Base-by-base conservation (phyloP, 2,329 filamentous ascomycete genomes). In the Penicillium sp. region DNA sequence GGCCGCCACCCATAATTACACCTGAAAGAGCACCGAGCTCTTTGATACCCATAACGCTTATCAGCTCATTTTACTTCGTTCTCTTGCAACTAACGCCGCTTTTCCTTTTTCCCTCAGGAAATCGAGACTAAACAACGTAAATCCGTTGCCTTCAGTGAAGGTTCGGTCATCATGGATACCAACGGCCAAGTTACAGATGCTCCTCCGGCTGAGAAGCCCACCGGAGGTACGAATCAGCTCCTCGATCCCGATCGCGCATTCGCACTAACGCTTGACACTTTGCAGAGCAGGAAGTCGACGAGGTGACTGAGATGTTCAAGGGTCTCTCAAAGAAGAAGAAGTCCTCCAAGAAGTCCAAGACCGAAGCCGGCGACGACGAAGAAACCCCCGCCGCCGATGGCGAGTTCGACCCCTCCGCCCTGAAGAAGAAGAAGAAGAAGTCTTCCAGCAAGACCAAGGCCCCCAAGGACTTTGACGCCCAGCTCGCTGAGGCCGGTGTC, bases 121-220 rank as follows among this genome's bases (percentile, higher is more conserved):
- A 72, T 76, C 60, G 64, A 74, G 58, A 66, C 74, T 36, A 92
- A 90, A 76, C 86, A 88, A 70, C 89, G 92, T 79, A 96, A 97
- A 80, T 95, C 91, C 44, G 93, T 97, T 70, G 88, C 92, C 62
- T 97, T 97, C 76, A 92, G 88, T 73, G 90, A 94, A 77, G 90
- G 91, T 70, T 85, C 91, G 67, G 84, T 90, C 63, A 86, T 96
- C 68, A 92, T 97, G 74, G 90, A 96, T 80, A 85, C 86, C 76
- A 90, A 96, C 82, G 93, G 93, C 68, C 86, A 88, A 72, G 86
- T 97, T 72, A 91, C 85, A 74, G 86, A 90, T 74, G 84, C 87
- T 64, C 82, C 84, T 67, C 86, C 88, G 69, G 89, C 91, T 68
- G 83, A 88, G 67, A 92, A 92, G 80, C 85, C 88, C 64, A 91